Conservation (phyloP, 805 yeast genomes). For the Zygosaccharomyces gambellarensis region DNA sequence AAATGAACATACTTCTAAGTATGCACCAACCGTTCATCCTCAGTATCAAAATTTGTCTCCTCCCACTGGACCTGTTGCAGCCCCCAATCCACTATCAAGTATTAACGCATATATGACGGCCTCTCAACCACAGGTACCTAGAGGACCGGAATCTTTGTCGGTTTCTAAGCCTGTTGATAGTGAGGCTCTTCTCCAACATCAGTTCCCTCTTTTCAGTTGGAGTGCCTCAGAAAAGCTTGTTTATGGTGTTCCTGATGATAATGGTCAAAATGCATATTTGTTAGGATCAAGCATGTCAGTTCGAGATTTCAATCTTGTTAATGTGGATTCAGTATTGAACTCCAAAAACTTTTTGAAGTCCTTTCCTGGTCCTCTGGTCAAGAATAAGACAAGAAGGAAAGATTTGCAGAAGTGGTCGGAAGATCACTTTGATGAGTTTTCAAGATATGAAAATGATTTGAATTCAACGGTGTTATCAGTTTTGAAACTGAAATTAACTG, state of each 20-base stretch:
- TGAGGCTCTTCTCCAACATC: constrained; percentile 51
- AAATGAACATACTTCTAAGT: constrained; percentile 31
- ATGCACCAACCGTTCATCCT: constrained; percentile 38
- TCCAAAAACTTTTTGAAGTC: constrained; percentile 31
- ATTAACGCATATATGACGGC: constrained; percentile 3
- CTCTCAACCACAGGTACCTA: not conserved
- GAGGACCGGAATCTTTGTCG: not conserved
- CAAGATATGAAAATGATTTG: constrained; percentile 17
- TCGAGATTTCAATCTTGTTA: constrained; percentile 36
- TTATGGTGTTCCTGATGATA: constrained; percentile 40
- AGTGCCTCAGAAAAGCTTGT: constrained; percentile 43
- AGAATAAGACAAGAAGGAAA: constrained; percentile 52
- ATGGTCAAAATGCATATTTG: constrained; percentile 20
- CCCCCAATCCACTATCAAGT: not conserved
- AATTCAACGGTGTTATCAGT: constrained; percentile 25
- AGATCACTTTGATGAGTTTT: constrained; percentile 30
- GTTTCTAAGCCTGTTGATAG: constrained; percentile 39
- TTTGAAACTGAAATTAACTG: constrained; percentile 24
- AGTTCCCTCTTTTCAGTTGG: constrained; percentile 77
- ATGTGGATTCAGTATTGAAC: constrained; percentile 33
- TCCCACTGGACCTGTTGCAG: not conserved
- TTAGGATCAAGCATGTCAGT: constrained; percentile 27
- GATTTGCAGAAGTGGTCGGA: constrained; percentile 69
- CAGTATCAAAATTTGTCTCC: constrained; percentile 20
- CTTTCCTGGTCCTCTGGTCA: constrained; percentile 49